A percentile compares a stretch with the other conserved stretches of the same genome.
Evolutionary conservation across 345 rosid genomes (phyloP).

Genomic region (Viola odorata): DNA sequence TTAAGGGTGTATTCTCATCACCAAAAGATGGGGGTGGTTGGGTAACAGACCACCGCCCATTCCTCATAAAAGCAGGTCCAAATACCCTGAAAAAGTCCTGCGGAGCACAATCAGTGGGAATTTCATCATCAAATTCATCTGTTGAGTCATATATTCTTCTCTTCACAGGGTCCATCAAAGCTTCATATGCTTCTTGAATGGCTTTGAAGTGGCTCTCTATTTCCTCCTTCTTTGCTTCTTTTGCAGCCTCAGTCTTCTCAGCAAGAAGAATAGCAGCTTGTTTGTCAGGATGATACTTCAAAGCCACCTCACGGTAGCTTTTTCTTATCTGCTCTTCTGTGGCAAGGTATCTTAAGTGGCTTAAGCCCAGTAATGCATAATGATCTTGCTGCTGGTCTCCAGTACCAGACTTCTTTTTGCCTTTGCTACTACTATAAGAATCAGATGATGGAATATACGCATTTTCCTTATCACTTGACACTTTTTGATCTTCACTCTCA

Average conservation of each 20-base stretch:
- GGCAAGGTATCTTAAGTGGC: slow-evolving; percentile 94
- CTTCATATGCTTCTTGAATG: slow-evolving; percentile 94
- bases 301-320: slow-evolving; percentile 85
- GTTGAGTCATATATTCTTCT: slow-evolving; percentile 92
- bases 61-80: slow-evolving; percentile 95
- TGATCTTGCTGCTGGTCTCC: slow-evolving; percentile 82
- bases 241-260: slow-evolving; percentile 87
- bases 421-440: slow-evolving; percentile 65
- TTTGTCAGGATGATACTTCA: slow-evolving; percentile 95
- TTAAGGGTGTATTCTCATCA: slow-evolving; percentile 53
- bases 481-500: slow-evolving; percentile 47
- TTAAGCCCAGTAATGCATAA: slow-evolving; percentile 83
- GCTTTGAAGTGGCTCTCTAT: slow-evolving; percentile 80
- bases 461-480: slow-evolving; percentile 53
- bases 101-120: slow-evolving; percentile 76
- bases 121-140: slow-evolving; percentile 96
- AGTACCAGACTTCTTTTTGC: slow-evolving; percentile 77
- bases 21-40: slow-evolving; percentile 80
- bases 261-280: slow-evolving; percentile 77
- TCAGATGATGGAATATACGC: slow-evolving; percentile 59
- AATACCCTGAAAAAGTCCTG: slow-evolving; percentile 95
- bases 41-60: slow-evolving; percentile 90
- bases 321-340: slow-evolving; percentile 94
- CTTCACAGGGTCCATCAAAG: slow-evolving; percentile 76
- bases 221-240: slow-evolving; percentile 88